Evolutionary conservation across 2,329 filamentous ascomycete genomes (phyloP), one percentile per base, ranked within the genome.

Genomic region (Cadophora sp.): DNA sequence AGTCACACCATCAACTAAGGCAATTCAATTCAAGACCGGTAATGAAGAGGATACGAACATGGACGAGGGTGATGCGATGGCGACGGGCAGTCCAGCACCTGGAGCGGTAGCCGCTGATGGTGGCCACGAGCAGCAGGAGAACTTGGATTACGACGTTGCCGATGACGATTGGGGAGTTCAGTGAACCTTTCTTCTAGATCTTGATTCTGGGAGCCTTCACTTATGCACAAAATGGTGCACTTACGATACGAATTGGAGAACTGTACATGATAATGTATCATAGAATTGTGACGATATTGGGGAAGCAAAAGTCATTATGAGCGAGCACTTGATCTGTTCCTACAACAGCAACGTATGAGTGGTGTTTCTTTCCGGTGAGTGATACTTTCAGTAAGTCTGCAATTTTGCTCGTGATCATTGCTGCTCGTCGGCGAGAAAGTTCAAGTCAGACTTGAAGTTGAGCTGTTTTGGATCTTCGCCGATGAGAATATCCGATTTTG

Each of bases 71-170:
- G 75, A 77, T 70, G 74, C 73, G 4, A 76, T 77, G 73, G 69
- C 71, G 11, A 68, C 64, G 53, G 64, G 66, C 20, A 73, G 65
- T 51, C 69, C 70, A 33, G 53, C 45, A 13, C 62, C 45, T 33
- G 64, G 48, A n/a, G 59, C 58, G 48, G 59, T 64, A 18, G 45
- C 48, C 6, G 58, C 58, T 36, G 65, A 70, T 43, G 53, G 65
- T 24, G 59, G 66, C 14, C 64, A 70, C 16, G 69, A 73, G 30
- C 66, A 72, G 30, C 70, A 72, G 43, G 69, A 73, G 59, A 73
- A 78, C 72, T 59, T 78, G 48, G 79, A 81, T 73, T 80, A 81
- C 70, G 79, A 81, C 70, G 78, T 80, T 61, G 79, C 79, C 4
- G 79, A 79, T 67, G 79, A 80, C 68, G 79, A 80, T 65, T 77